phyloP scores from a whole-genome alignment of 192 early-diverging fungal genomes.

The Irineochytrium annulatum region DNA sequence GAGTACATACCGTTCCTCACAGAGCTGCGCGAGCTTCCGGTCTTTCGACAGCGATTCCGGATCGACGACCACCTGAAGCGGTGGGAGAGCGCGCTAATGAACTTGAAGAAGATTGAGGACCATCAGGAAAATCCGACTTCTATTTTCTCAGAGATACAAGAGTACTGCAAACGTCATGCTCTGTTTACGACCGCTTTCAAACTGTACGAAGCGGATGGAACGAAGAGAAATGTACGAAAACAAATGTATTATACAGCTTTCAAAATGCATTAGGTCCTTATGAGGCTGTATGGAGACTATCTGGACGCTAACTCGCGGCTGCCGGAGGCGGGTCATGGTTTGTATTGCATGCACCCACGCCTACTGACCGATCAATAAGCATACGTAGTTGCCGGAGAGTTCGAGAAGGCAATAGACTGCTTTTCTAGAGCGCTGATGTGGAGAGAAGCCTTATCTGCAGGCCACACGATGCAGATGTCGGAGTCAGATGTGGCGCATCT shows the following conservation, averaged over 20 bases:
- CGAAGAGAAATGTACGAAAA: slow-evolving; percentile 34
- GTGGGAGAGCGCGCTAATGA: slow-evolving; percentile 59
- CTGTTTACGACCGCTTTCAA: slow-evolving; percentile 60
- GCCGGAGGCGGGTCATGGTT: slow-evolving; percentile 64
- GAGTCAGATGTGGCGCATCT: slow-evolving; percentile 43
- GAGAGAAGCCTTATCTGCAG: slow-evolving; percentile 65
- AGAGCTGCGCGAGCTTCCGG: slow-evolving; percentile 69
- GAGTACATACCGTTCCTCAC: slow-evolving; percentile 90
- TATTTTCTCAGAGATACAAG: slow-evolving; percentile 17
- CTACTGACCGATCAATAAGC: no score
- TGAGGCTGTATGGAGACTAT: slow-evolving; percentile 59
- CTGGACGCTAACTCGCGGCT: slow-evolving; percentile 51
- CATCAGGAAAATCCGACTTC: slow-evolving; percentile 6
- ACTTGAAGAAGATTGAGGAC: slow-evolving; percentile 29
- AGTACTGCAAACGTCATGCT: slow-evolving; percentile 61
- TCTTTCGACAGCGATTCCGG: slow-evolving; percentile 74
- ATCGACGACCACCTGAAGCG: slow-evolving; percentile 85
- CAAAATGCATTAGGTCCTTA: slow-evolving; percentile 3
- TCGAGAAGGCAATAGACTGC: slow-evolving; percentile 57
- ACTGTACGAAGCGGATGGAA: slow-evolving; percentile 43
- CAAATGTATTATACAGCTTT: no score
- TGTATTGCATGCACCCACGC: not conserved
- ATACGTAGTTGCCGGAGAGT: no score
- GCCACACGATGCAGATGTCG: slow-evolving; percentile 49
- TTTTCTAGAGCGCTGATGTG: slow-evolving; percentile 56